phyloP scores from a whole-genome alignment of 169 alveolate genomes.

The Plasmodium gonderi region DNA sequence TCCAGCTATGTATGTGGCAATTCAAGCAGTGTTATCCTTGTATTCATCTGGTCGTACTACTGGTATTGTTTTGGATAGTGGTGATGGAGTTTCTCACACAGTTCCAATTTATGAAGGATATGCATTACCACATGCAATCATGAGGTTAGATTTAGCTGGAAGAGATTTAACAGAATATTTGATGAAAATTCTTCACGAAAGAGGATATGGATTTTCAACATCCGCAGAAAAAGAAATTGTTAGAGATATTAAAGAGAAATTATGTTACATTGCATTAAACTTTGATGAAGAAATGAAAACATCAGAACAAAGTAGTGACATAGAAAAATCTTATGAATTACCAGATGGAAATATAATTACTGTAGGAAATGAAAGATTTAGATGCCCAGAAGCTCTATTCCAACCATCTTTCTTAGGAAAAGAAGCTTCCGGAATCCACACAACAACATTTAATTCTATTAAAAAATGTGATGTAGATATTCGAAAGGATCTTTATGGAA shows the following conservation, averaged over 20 bases:
- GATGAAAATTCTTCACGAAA: slow-evolving; percentile 95
- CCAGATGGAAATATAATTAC: slow-evolving; percentile 98
- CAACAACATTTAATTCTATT: slow-evolving; percentile 88
- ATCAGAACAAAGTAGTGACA: slow-evolving; percentile 84
- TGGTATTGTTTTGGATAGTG: slow-evolving; percentile 98
- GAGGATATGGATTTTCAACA: slow-evolving; percentile 97
- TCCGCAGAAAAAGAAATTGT: slow-evolving; percentile 98
- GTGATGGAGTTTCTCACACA: slow-evolving; percentile 99
- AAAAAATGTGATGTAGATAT: slow-evolving; percentile 97
- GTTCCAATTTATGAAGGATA: slow-evolving; percentile 99
- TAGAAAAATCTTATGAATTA: slow-evolving; percentile 96
- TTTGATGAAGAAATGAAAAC: slow-evolving; percentile 94
- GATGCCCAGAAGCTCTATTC: slow-evolving; percentile 98
- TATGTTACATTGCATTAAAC: slow-evolving; percentile 96
- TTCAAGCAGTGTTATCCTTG: slow-evolving; percentile 98
- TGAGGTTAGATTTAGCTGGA: slow-evolving; percentile 98
- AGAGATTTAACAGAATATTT: slow-evolving; percentile 96
- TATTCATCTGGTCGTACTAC: slow-evolving; percentile 99
- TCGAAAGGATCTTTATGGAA: slow-evolving; percentile 95
- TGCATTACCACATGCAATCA: slow-evolving; percentile 98
- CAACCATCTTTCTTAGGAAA: slow-evolving; percentile 95
- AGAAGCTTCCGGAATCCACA: slow-evolving; percentile 97
- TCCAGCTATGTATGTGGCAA: slow-evolving; percentile 97
- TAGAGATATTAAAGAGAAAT: slow-evolving; percentile 98
- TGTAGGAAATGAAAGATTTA: slow-evolving; percentile 96